Percentiles rank a stretch among this genome's conserved stretches.
Conservation (phyloP, 2,329 filamentous ascomycete species). For the Epichloe scottii region DNA sequence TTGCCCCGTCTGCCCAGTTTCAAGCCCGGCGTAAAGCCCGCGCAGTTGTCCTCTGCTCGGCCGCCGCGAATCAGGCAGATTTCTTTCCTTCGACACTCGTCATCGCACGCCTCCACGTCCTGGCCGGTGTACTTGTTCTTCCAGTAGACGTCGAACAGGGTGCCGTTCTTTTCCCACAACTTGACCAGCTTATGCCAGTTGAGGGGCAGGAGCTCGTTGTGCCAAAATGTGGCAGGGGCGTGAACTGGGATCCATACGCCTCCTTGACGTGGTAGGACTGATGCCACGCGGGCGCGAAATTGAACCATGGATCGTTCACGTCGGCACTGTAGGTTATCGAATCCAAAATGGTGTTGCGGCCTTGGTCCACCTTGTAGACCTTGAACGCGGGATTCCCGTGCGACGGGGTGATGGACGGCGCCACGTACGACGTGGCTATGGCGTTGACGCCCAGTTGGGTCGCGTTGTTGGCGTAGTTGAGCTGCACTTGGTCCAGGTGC, state of each 20-base stretch:
- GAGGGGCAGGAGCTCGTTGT: not conserved
- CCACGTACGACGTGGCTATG: conserved; percentile 37
- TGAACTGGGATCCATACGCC: not conserved
- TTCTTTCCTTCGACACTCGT: conserved; percentile 28
- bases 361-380: conserved; percentile 43
- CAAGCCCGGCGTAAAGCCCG: conserved; percentile 3
- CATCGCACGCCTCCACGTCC: conserved; percentile 25
- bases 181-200: not conserved
- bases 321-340: not conserved
- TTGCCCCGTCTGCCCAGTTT: not conserved
- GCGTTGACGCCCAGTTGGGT: conserved; percentile 29
- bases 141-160: not conserved
- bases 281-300: not conserved
- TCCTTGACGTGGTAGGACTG: not conserved
- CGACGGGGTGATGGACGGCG: conserved; percentile 39
- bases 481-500: conserved; percentile 41
- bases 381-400: conserved; percentile 43
- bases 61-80: conserved; percentile 40
- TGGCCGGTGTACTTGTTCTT: conserved; percentile 20
- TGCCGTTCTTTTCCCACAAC: not conserved
- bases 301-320: not conserved
- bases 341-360: conserved; percentile 28
- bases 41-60: conserved; percentile 39
- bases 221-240: not conserved
- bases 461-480: conserved; percentile 38